Base-by-base conservation (phyloP, 2,329 filamentous ascomycete genomes). In the Ophiocordyceps sinensis region DNA sequence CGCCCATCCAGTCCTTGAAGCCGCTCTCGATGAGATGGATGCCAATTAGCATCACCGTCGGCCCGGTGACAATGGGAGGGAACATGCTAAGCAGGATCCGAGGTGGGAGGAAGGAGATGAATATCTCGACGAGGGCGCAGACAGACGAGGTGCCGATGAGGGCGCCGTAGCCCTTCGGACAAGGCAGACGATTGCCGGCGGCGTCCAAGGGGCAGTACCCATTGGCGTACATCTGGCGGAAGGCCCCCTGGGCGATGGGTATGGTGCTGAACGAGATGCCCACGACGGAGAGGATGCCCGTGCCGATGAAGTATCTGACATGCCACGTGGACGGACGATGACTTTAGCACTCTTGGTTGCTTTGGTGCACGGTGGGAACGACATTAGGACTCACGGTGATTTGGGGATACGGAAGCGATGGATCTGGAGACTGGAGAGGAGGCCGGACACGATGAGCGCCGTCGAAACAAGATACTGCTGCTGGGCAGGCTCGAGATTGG, bases 401-500 rank as follows among this genome's bases (percentile, higher is more conserved):
- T 73, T 74, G 48, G 68, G 73, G 50, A 91, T 77, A 50, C 79
- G 81, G 45, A 91, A 81, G 6, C 82, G 70, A 0, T 81, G 84
- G 48, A 91, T 88, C 53, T 93, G 85, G 15, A 91, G 66, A 6
- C 75, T 66, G 1, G 82, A 85, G 21, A 89, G 68, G 35, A 85
- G 68, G 26, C 84, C 85, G 3, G 81, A 85, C 5, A 88, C 82
- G 47, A 93, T 87, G 43, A 88, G 65, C 0, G 82, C 77, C 0
- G 82, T 82, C 5, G 82, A 87, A 6, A 88, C 82, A 3, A 88
- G 75, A 53, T 93, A 91, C 51, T 86, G 80, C 47, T 82, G 75
- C 38, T 78, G 62, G 1, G 68, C 68, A 0, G 65, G 51, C 3
- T 63, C 58, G 7, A 91, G 65, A 50, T 86, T 81, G 43, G 78